Base-by-base conservation (phyloP, 805 yeast genomes). In the Wickerhamiella kazuoi region DNA sequence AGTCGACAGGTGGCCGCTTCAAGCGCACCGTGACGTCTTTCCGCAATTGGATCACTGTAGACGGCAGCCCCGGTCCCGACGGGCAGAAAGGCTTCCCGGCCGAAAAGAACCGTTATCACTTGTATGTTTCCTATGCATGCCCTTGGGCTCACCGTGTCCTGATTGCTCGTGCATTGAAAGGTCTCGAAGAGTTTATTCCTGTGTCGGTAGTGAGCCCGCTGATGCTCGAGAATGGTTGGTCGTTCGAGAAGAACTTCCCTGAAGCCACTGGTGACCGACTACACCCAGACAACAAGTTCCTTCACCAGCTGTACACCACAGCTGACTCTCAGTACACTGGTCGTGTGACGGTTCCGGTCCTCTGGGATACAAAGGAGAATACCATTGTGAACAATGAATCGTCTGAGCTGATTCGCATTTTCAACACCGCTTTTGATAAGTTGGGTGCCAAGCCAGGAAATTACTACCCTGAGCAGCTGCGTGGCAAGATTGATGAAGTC, bases 111-210 rank as follows among this genome's bases (percentile, higher is more conserved):
- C 69, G 98, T 51, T 87, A 87, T 55, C 94, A 86, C 59, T 67
- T 84, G 40, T 86, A 79, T 50, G 93, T 83, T 9, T 78, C 90
- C 1, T 64, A 68, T 36, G 94, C 94, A 2, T 87, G 98, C 60
- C 97, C 98, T 3, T 87, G 96, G 86, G 96, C 96, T 1, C 93
- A 82, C 54, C 68, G 97, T 45, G 73, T 86, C 0, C 64, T 86
- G 42, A 76, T 83, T 39, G 67, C 76, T 2, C 62, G 95, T 39
- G 59, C 68, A 11, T 63, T 87, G 45, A 83, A 84, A 62, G 94
- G 94, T 1, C 57, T 79, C 37, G 65, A 64, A 42, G 64, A 64
- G 42, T 52, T 63, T 29, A 65, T 64, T 40, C 53, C 61, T 37
- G 55, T 63, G 24, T 73, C 86, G 17, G 83, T 82, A 30, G 96